These are phyloP conservation scores for Botrytis fabae DNA, from an alignment of 2,329 filamentous ascomycete genomes.

Conservation along the genomic window DNA sequence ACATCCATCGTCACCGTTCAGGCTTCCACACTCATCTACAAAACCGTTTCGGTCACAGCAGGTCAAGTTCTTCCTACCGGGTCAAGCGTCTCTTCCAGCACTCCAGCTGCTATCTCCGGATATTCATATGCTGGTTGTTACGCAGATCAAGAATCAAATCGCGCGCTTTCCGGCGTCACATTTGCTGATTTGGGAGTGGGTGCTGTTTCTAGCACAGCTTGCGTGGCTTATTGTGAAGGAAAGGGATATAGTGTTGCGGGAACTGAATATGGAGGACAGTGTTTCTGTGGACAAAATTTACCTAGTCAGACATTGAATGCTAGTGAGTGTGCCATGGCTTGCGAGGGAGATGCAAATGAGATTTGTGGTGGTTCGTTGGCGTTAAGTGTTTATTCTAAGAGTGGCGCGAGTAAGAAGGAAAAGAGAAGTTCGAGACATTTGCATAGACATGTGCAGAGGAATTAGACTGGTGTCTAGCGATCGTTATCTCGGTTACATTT, in stretches of 20 bases:
- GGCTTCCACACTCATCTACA: slow-evolving; percentile 50
- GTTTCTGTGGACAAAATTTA: slow-evolving; percentile 50
- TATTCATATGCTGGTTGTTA: slow-evolving; percentile 49
- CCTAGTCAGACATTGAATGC: slow-evolving; percentile 47
- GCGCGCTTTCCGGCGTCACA: slow-evolving; percentile 45
- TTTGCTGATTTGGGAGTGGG: slow-evolving; percentile 46
- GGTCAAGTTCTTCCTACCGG: slow-evolving; percentile 31
- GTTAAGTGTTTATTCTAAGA: slow-evolving; percentile 44
- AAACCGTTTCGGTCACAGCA: slow-evolving; percentile 33
- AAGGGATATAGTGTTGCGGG: slow-evolving; percentile 50
- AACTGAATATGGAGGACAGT: slow-evolving; percentile 51
- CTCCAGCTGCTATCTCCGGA: slow-evolving; percentile 34
- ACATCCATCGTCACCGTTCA: not conserved
- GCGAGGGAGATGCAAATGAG: slow-evolving; percentile 50
- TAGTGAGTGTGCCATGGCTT: slow-evolving; percentile 49
- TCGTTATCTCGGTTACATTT: not conserved
- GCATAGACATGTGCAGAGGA: slow-evolving; percentile 7
- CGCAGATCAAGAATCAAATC: slow-evolving; percentile 41
- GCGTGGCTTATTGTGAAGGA: slow-evolving; percentile 50
- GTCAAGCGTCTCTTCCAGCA: slow-evolving; percentile 31
- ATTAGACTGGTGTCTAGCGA: not conserved
- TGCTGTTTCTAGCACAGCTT: slow-evolving; percentile 47
- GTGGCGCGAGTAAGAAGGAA: not conserved
- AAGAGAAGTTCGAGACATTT: slow-evolving; percentile 8
- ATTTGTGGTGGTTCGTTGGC: slow-evolving; percentile 53